Conservation (phyloP, 495 filamentous ascomycete genomes). For the Cudoniella acicularis region DNA sequence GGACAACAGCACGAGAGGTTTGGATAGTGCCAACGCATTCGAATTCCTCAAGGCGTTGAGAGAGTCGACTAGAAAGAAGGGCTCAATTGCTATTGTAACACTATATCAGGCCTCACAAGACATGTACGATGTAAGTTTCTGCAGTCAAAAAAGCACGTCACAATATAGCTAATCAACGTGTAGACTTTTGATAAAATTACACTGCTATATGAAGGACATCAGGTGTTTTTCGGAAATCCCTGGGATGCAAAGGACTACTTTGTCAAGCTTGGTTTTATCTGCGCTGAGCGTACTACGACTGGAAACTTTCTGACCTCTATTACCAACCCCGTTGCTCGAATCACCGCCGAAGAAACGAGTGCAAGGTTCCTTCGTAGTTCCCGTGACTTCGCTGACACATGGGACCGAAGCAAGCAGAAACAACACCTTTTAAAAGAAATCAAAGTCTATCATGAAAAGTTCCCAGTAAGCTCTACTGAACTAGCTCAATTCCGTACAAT, state of each 20-base stretch:
- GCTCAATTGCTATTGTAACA: constrained; percentile 62
- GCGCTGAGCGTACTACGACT: constrained; percentile 63
- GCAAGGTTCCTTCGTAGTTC: too few relatives aligned
- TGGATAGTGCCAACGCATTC: constrained; percentile 73
- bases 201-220: constrained; percentile 73
- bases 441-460: too few relatives aligned
- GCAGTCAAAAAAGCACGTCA: too few relatives aligned
- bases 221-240: constrained; percentile 70
- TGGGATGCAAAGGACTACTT: constrained; percentile 63
- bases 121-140: constrained; percentile 69
- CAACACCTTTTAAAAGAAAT: too few relatives aligned
- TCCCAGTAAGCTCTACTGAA: too few relatives aligned
- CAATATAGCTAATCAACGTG: too few relatives aligned
- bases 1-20: constrained; percentile 76
- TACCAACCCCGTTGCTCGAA: constrained; percentile 40
- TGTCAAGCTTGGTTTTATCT: constrained; percentile 55
- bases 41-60: constrained; percentile 68
- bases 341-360: constrained; percentile 60
- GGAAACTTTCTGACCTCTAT: constrained; percentile 77
- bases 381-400: too few relatives aligned
- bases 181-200: constrained; percentile 73
- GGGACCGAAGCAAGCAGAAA: too few relatives aligned
- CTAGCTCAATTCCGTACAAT: too few relatives aligned
- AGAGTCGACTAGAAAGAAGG: constrained; percentile 57
- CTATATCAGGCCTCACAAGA: constrained; percentile 77